phyloP scores from a whole-genome alignment of 23 red algal species.

The Cyanidium caldarium region DNA sequence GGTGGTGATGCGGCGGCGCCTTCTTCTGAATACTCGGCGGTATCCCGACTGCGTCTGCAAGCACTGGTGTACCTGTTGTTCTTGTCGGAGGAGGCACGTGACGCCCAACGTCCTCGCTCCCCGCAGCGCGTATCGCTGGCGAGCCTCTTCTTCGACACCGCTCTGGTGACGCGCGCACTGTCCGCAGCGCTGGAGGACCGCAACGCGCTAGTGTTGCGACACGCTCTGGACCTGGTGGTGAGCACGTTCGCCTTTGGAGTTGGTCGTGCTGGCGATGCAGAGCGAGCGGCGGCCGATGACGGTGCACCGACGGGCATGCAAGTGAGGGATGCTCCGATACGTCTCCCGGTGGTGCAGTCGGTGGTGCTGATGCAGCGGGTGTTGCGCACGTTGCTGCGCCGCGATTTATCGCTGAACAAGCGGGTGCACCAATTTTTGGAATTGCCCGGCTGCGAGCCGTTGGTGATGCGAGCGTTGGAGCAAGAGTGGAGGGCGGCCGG shows the following conservation, averaged over 20 bases:
- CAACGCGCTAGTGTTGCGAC: slow-evolving; percentile 35
- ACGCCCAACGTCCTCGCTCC: not conserved
- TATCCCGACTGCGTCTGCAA: not conserved
- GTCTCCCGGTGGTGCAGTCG: slow-evolving; percentile 19
- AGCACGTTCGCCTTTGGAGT: not conserved
- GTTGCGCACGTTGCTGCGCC: slow-evolving; percentile 30
- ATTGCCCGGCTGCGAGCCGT: too few relatives aligned
- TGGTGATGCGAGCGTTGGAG: too few relatives aligned
- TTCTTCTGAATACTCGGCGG: not conserved
- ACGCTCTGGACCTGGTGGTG: slow-evolving; percentile 35
- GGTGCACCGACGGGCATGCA: too few relatives aligned
- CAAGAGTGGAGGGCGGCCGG: too few relatives aligned
- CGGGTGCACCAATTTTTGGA: slow-evolving; percentile 51
- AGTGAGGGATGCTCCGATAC: not conserved
- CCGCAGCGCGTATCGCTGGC: not conserved
- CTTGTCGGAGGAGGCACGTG: not conserved
- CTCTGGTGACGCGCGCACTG: slow-evolving; percentile 46
- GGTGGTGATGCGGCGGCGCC: not conserved
- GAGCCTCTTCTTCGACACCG: not conserved
- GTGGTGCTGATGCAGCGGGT: slow-evolving; percentile 32
- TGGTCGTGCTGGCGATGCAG: slow-evolving; percentile 36
- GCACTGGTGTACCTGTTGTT: not conserved
- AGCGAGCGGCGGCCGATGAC: not conserved
- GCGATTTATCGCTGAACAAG: slow-evolving; percentile 47
- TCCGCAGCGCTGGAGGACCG: slow-evolving; percentile 36